Evolutionary conservation across 306 rosid species (phyloP), one percentile per base, ranked within the genome.

Genomic region (Fragaria nilgerrensis): DNA sequence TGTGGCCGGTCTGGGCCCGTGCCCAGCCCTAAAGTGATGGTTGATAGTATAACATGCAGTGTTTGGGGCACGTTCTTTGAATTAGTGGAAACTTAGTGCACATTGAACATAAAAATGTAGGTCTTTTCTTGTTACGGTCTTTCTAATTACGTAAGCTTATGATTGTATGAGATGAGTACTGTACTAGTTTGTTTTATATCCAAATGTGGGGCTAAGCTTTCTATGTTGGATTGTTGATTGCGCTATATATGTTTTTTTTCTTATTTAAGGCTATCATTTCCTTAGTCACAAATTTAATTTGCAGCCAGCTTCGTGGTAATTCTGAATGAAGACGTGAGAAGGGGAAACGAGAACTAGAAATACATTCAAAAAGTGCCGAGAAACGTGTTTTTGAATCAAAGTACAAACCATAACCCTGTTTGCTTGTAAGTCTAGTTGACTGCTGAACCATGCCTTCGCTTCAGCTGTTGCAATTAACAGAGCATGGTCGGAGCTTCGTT

Each of bases 381-480:
- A 39, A 39, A 39, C 10, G n/a, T n/a, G n/a, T n/a, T 39, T 19
- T 39, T 19, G 49, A 53, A 56, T 41, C n/a, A 50, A 14, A 27
- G 50, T 23, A 75, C 62, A 34, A 61, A 75, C 32, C 29, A 17
- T 22, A 61, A 45, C 3, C 16, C 12, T 7, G 77, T 59, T n/a
- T 41, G 27, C 29, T 36, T 14, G 29, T 74, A 4, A 44, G 53
- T 62, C 75, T 17, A 44, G 22, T 73, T 72, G 32, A n/a, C 34
- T 13, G 76, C 49, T 56, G 15, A 59, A 64, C 84, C 72, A 91
- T 95, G 99, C 85, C 96, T 80, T 90, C 97, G 82, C 99, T 90
- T 86, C 97, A 95, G 75, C 86, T 92, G 73, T 84, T 96, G 89
- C 92, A 92, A 70, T 87, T 96, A 81, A 96, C 97, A 62, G 83